These are phyloP conservation scores for Kodamaea leandrae DNA, from an alignment of 805 yeast species.

Conservation along the genomic window DNA sequence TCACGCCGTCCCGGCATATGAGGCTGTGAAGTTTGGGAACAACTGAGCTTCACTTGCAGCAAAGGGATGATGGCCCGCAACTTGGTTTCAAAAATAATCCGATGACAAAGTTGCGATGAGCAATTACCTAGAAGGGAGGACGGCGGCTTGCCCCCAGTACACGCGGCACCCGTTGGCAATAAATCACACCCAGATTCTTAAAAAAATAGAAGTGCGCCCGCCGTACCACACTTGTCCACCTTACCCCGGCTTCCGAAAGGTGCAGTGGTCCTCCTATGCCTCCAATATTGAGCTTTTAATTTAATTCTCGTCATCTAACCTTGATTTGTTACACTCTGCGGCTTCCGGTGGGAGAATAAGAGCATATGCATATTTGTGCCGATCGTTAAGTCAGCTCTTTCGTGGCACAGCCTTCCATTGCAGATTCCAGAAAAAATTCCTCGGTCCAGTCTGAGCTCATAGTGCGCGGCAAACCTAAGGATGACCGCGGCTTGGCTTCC, in stretches of 20 bases:
- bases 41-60: not conserved
- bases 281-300: too few relatives aligned
- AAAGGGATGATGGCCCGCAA: not conserved
- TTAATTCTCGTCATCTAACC: too few relatives aligned
- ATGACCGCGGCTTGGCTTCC: not conserved
- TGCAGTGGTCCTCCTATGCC: not conserved
- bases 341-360: not conserved
- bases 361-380: not conserved
- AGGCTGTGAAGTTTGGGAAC: not conserved
- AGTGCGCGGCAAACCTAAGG: not conserved
- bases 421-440: not conserved
- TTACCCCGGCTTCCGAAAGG: not conserved
- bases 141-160: too few relatives aligned
- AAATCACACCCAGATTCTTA: too few relatives aligned
- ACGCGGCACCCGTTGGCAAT: too few relatives aligned
- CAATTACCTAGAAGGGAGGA: too few relatives aligned
- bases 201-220: too few relatives aligned
- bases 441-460: not conserved
- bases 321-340: too few relatives aligned
- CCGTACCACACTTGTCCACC: too few relatives aligned
- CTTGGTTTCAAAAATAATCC: not conserved
- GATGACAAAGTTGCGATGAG: too few relatives aligned
- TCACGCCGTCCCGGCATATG: not conserved
- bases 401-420: constrained; percentile 3
- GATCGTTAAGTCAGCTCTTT: constrained; percentile 1